Evolutionary conservation across 2,329 filamentous ascomycete genomes (phyloP), one percentile per base, ranked within the genome.

Genomic region (Sclerotinia glacialis): DNA sequence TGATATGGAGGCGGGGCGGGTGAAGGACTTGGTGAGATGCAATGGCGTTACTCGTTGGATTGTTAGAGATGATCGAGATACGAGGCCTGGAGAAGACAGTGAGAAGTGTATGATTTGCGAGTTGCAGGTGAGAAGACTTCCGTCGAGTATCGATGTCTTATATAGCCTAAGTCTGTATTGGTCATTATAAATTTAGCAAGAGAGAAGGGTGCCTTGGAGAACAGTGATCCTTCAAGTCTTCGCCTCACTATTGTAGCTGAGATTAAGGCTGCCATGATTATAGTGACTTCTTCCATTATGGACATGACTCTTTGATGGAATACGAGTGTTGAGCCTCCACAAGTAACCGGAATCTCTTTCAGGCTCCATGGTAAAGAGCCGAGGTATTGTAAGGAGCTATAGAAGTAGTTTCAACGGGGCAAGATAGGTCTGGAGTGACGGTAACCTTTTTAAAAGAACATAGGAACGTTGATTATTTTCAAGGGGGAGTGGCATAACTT

Each of bases 151-250:
- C 23, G 8, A n/a, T 6, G 11, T 59, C 53, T 60, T 60, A 65
- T 60, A 65, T 65, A 65, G 28, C 18, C 31, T 5, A 21, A 60
- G 5, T 31, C 47, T 53, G 16, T 55, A 28, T 18, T 0, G 79
- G 78, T 7, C 76, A 67, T 14, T 74, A 71, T 0, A 77, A 73
- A 44, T 60, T 34, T 34, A 7, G 82, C 40, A 64, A 63, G 49
- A 58, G 31, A 52, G n/a, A 55, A 46, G 44, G 44, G n/a, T 42
- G 63, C 46, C 63, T 59, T 50, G 53, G n/a, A 44, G 9, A 65
- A 16, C 23, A 11, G 26, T 18, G 9, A 65, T 60, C 54, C 54
- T 60, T 65, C 63, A 23, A 60, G 28, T 65, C 44, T 52, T 65
- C 54, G 54, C 63, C 44, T 42, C 63, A 65, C 49, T 37, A 40